Conservation (phyloP, 2,329 filamentous ascomycete species). For the Periconia macrospinosa region DNA sequence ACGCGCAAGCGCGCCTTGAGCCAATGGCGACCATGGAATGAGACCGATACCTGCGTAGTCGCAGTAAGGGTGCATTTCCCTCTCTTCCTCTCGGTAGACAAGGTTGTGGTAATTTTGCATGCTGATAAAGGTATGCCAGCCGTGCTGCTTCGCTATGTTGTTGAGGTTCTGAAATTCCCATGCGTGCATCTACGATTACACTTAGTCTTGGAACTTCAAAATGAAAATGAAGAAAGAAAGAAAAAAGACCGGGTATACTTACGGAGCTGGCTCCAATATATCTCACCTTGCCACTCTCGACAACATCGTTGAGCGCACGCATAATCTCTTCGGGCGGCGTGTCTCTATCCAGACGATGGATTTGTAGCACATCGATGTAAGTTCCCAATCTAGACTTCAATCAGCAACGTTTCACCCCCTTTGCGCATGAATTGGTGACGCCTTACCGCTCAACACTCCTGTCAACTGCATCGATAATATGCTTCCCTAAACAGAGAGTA, state of each 20-base stretch:
- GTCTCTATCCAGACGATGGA: conserved; percentile 21
- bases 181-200: conserved; percentile 42
- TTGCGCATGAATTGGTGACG: background rate
- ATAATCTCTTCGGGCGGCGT: conserved; percentile 23
- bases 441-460: conserved; percentile 10
- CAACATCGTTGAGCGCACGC: conserved; percentile 23
- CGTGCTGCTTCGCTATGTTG: conserved; percentile 45
- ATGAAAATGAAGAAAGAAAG: background rate
- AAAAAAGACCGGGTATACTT: background rate
- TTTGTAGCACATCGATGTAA: conserved; percentile 27
- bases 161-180: conserved; percentile 52
- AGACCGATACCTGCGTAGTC: conserved; percentile 24
- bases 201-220: background rate
- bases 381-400: conserved; percentile 13
- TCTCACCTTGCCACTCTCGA: conserved; percentile 24
- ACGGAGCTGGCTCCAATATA: conserved; percentile 26
- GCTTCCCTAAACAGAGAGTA: conserved; percentile 17
- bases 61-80: conserved; percentile 31
- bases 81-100: conserved; percentile 53
- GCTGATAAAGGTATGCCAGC: conserved; percentile 50
- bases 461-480: conserved; percentile 46
- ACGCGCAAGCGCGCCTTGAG: conserved; percentile 44
- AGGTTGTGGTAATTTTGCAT: conserved; percentile 53
- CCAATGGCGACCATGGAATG: conserved; percentile 32
- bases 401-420: background rate